Conservation (phyloP, 805 yeast genomes). For the Yarrowia sp. region DNA sequence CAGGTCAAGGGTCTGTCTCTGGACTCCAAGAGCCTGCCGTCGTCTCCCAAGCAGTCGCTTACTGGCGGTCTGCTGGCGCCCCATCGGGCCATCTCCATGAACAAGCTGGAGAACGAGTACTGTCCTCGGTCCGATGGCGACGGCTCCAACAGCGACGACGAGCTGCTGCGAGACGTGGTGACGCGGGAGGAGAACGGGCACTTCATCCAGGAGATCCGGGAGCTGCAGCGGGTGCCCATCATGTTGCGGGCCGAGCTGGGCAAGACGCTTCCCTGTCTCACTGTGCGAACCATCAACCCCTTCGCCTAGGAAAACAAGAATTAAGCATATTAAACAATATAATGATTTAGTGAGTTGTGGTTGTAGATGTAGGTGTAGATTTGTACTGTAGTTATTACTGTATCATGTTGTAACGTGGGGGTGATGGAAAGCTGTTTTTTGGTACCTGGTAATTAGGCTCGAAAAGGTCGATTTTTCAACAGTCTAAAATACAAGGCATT, state of each 20-base stretch:
- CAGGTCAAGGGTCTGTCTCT: constrained; percentile 21
- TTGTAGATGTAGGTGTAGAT: too few relatives aligned
- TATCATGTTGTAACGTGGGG: too few relatives aligned
- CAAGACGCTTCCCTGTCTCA: constrained; percentile 91
- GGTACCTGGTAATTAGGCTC: too few relatives aligned
- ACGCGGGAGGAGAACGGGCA: constrained; percentile 61
- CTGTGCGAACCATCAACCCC: constrained; percentile 89
- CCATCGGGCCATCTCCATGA: constrained; percentile 35
- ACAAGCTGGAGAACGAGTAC: constrained; percentile 30
- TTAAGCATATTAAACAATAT: neutral
- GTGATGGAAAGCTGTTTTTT: too few relatives aligned
- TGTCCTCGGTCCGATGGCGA: constrained; percentile 21
- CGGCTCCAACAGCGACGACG: constrained; percentile 27
- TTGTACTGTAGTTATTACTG: too few relatives aligned
- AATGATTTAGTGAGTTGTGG: neutral
- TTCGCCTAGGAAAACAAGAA: constrained; percentile 42
- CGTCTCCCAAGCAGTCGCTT: constrained; percentile 33
- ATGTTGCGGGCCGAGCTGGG: constrained; percentile 88
- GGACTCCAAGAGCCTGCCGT: constrained; percentile 38
- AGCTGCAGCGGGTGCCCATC: constrained; percentile 76
- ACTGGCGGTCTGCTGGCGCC: constrained; percentile 29
- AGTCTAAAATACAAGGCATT: too few relatives aligned
- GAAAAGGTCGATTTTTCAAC: too few relatives aligned
- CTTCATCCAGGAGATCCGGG: constrained; percentile 76
- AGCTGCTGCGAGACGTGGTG: constrained; percentile 45